Conservation (phyloP, 345 rosid species). For the Litchi chinensis region DNA sequence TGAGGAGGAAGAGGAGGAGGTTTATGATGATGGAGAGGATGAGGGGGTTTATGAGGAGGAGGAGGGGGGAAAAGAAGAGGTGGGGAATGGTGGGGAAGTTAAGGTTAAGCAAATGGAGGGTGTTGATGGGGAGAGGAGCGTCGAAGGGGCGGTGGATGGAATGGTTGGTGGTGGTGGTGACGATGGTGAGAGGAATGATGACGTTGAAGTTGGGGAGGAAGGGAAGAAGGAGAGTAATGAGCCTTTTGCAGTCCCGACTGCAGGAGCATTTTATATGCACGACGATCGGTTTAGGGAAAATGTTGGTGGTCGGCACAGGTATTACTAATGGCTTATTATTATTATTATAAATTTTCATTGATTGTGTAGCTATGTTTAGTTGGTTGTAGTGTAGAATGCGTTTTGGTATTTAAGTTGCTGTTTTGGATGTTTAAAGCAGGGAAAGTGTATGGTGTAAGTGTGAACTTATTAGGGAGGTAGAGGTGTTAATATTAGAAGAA, state of each 20-base stretch:
- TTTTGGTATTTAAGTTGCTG: neutral
- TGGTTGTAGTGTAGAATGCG: neutral
- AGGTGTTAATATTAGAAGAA: neutral
- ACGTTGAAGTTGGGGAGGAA: conserved; percentile 39
- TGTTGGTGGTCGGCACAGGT: conserved; percentile 55
- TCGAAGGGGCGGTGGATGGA: conserved; percentile 30
- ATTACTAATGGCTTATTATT: neutral
- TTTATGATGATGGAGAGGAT: conserved; percentile 43
- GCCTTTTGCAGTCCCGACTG: conserved; percentile 93
- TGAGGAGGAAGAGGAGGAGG: conserved; percentile 32
- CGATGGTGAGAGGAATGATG: conserved; percentile 28
- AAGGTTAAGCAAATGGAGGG: conserved; percentile 24
- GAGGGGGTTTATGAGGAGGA: conserved; percentile 49
- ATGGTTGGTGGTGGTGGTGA: conserved; percentile 13
- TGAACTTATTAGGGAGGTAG: neutral
- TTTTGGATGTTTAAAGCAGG: neutral
- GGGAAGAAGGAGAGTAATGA: conserved; percentile 71
- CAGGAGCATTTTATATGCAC: conserved; percentile 98
- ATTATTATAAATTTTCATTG: too few species aligned
- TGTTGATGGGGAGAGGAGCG: conserved; percentile 29
- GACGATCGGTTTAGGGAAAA: conserved; percentile 86
- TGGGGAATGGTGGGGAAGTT: conserved; percentile 26
- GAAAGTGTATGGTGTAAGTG: neutral
- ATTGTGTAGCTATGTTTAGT: neutral
- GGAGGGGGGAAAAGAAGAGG: conserved; percentile 37